Conservation (phyloP, 257 asterid genomes). For the Dorcoceras hygrometricum region DNA sequence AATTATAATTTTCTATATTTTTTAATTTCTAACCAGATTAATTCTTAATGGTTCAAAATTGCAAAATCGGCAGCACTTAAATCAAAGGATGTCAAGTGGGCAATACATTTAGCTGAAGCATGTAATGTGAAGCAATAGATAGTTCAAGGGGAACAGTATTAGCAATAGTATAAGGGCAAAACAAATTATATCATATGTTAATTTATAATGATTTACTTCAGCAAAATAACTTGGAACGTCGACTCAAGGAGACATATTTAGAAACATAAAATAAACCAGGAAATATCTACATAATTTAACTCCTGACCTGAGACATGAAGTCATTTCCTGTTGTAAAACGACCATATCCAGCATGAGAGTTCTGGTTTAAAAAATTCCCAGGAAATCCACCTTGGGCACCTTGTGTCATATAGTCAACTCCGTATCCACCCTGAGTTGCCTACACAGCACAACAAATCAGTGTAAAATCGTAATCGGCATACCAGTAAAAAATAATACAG, state of each 20-base stretch:
- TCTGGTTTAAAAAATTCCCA: constrained; percentile 79
- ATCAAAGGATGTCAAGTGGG: too few species aligned
- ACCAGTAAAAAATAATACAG: constrained; percentile 7
- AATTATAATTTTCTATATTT: too few species aligned
- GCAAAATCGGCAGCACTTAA: too few species aligned
- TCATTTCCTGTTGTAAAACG: constrained; percentile 89
- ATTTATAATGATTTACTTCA: not conserved
- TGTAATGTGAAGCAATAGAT: too few species aligned
- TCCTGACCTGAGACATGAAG: constrained; percentile 93
- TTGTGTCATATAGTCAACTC: constrained; percentile 73
- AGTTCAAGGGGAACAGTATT: too few species aligned
- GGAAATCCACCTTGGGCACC: constrained; percentile 92
- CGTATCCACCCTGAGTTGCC: constrained; percentile 94
- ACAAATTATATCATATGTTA: not conserved
- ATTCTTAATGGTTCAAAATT: too few species aligned
- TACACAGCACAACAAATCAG: constrained; percentile 27
- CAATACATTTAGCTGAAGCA: too few species aligned
- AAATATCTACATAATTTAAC: constrained; percentile 1
- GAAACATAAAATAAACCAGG: not conserved
- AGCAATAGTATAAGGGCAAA: not conserved
- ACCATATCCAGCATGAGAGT: constrained; percentile 85
- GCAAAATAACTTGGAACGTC: not conserved
- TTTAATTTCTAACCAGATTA: too few species aligned
- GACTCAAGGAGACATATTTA: not conserved
- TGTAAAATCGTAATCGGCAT: constrained; percentile 16